Evolutionary conservation across 2,329 filamentous ascomycete genomes (phyloP).

Genomic region (Coniochaeta pulveracea): DNA sequence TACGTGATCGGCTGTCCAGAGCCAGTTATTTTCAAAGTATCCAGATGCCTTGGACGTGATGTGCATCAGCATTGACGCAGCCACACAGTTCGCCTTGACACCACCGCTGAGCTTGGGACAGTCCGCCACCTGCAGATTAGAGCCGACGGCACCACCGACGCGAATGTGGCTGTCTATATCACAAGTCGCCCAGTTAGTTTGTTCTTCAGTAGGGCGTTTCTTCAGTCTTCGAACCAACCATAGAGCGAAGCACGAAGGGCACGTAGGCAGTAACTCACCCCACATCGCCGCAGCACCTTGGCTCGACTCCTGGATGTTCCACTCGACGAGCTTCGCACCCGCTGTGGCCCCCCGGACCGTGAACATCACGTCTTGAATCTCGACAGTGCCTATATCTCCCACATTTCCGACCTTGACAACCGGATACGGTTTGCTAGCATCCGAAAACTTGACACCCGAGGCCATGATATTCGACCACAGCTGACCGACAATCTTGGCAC

Average conservation of each 20-base stretch:
- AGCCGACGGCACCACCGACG: slow-evolving; percentile 57
- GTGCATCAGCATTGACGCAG: slow-evolving; percentile 40
- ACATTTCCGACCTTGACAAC: slow-evolving; percentile 54
- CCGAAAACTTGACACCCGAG: slow-evolving; percentile 7
- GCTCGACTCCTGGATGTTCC: slow-evolving; percentile 47
- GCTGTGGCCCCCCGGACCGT: slow-evolving; percentile 53
- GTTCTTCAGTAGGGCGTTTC: no score
- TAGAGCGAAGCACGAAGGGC: no score
- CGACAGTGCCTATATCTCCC: slow-evolving; percentile 50
- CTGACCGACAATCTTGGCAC: slow-evolving; percentile 24
- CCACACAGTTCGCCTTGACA: slow-evolving; percentile 44
- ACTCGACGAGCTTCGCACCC: slow-evolving; percentile 59
- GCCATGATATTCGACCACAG: slow-evolving; percentile 18
- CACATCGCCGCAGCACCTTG: slow-evolving; percentile 27
- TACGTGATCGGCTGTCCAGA: slow-evolving; percentile 59
- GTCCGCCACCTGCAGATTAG: slow-evolving; percentile 47
- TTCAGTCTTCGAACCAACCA: no score
- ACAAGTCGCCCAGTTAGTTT: no score
- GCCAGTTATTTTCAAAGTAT: slow-evolving; percentile 41
- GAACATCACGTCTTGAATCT: slow-evolving; percentile 59
- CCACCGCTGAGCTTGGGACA: slow-evolving; percentile 38
- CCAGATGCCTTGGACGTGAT: slow-evolving; percentile 31
- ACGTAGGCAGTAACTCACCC: no score
- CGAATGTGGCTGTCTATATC: slow-evolving; percentile 55
- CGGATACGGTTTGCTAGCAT: slow-evolving; percentile 39